Evolutionary conservation across 2,329 filamentous ascomycete genomes (phyloP), one percentile per base, ranked within the genome.

Genomic region (Mycosphaerella sp.): DNA sequence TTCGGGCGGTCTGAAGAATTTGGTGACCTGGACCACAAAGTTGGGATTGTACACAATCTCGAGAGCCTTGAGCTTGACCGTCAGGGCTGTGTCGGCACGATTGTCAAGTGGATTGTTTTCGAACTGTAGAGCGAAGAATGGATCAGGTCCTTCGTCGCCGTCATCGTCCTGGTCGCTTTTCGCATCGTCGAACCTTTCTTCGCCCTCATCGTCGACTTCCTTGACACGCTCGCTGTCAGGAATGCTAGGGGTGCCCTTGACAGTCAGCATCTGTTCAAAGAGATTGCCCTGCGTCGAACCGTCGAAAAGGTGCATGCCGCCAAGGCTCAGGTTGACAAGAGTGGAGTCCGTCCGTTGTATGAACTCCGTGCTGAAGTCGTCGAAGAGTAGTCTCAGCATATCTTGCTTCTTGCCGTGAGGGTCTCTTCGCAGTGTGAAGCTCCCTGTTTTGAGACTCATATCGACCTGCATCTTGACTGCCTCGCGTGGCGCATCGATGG

Each of bases 1-100:
- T 68, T 96, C 90, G 0, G 93, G 94, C 0, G 93, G 93, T 56
- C 91, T 86, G 75, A 99, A 98, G 73, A 98, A 99, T 61, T 89
- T 89, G 47, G 85, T 88, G 35, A 97, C 82, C 43, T 93, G 90
- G 5, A 95, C 83, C 0, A 97, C 78, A 60, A 97, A 94, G 58
- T 85, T 87, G 1, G 94, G 93, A 62, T 98, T 99, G 79, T 95
- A 98, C 18, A 98, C 89, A 49, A 99, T 86, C 68, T 98, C 94
- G 59, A 98, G 84, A 40, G 90, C 93, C 69, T 94, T 96, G 60
- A 98, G 74, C 69, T 95, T 96, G 62, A 91, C 85, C 2, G 85
- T 90, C 30, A 99, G 74, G 6, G 89, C 89, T 17, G 94, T 85
- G 63, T 99, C 94, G 16, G 93, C 91, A 57, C 89, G 87, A 18